Conservation (phyloP, 371 early-diverging fungal species). For the Mucor mucedo region DNA sequence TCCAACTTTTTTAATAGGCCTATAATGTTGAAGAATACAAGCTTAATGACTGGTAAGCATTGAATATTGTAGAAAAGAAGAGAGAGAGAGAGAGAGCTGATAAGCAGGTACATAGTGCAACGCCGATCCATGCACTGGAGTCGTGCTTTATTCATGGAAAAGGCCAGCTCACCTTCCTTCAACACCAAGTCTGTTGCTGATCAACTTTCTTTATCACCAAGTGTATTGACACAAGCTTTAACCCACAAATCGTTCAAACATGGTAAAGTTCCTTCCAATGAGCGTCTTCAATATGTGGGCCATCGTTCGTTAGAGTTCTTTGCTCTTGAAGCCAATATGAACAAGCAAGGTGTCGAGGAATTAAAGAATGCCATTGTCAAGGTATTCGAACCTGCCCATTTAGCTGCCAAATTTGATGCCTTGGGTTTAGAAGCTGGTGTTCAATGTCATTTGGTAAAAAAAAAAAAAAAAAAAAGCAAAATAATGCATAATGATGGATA, state of each 20-base stretch:
- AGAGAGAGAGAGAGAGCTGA: background rate
- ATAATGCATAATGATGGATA: background rate
- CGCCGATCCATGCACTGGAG: conserved; percentile 26
- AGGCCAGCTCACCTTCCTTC: conserved; percentile 21
- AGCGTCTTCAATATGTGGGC: conserved; percentile 67
- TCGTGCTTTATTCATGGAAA: conserved; percentile 23
- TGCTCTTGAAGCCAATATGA: conserved; percentile 31
- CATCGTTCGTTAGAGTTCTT: conserved; percentile 46
- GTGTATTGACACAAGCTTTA: conserved; percentile 54
- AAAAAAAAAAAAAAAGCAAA: conserved; percentile 2
- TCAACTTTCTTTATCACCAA: conserved; percentile 26
- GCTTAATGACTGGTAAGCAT: conserved; percentile 16
- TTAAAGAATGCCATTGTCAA: conserved; percentile 19
- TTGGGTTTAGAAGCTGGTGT: conserved; percentile 38
- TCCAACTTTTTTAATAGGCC: too few relatives aligned
- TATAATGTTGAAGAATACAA: conserved; percentile 1
- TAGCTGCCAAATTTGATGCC: conserved; percentile 38
- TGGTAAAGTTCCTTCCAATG: conserved; percentile 65
- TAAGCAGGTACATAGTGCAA: conserved; percentile 6
- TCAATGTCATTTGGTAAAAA: conserved; percentile 43
- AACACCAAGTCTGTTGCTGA: conserved; percentile 23
- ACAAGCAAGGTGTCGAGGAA: conserved; percentile 16
- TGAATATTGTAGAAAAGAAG: background rate
- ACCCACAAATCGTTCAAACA: conserved; percentile 77
- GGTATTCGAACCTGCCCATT: conserved; percentile 10